Evolutionary conservation across 257 asterid genomes (phyloP).

Genomic region (Petunia axillaris): DNA sequence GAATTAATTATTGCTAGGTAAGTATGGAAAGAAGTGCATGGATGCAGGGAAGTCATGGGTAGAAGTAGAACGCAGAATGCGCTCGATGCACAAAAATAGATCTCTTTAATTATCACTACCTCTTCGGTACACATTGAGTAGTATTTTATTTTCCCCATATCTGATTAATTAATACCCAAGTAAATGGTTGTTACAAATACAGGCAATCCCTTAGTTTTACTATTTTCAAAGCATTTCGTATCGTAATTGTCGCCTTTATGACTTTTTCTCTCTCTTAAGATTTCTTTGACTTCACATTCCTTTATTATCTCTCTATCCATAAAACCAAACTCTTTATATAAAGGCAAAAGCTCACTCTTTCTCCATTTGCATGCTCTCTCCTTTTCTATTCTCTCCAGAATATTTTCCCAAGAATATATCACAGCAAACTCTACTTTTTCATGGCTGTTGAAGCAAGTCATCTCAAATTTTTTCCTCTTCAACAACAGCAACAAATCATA

Average conservation of each 20-base stretch:
- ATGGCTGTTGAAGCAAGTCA: constrained; percentile 82
- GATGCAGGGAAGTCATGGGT: constrained; percentile 1
- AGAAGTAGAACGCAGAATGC: constrained; percentile 17
- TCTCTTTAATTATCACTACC: constrained; percentile 8
- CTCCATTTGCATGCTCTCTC: constrained; percentile 27
- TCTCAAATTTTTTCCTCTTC: constrained; percentile 45
- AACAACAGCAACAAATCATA: constrained; percentile 18
- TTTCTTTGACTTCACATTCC: constrained; percentile 33
- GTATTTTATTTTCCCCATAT: neutral
- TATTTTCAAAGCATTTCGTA: neutral
- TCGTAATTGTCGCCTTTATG: constrained; percentile 10
- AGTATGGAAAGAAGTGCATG: neutral
- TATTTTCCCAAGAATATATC: constrained; percentile 2
- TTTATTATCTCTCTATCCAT: constrained; percentile 20
- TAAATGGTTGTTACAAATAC: constrained; percentile 10
- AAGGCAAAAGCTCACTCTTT: constrained; percentile 35
- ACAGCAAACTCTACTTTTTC: neutral
- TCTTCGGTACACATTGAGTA: neutral
- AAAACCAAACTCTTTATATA: constrained; percentile 48
- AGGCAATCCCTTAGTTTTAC: constrained; percentile 17
- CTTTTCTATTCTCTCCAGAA: neutral
- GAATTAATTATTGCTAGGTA: too few species aligned
- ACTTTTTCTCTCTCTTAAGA: constrained; percentile 28
- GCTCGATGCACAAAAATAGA: constrained; percentile 10
- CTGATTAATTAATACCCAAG: neutral